Percentiles rank a stretch among this genome's conserved stretches.
These are phyloP conservation scores for Lithohypha guttulata DNA, from an alignment of 2,329 filamentous ascomycete genomes.

Conservation along the genomic window DNA sequence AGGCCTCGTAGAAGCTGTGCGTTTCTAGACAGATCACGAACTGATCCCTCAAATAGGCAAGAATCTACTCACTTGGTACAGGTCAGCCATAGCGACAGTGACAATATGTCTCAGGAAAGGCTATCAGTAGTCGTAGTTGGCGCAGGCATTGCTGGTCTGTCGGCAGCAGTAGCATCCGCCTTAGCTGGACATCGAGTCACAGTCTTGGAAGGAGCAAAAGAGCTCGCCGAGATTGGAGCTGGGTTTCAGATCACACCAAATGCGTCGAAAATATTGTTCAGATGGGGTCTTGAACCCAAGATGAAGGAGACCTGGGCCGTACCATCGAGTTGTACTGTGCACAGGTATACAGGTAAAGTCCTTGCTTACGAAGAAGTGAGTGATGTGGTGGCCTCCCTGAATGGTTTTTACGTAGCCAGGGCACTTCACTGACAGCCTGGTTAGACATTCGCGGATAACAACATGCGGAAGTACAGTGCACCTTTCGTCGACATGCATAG, in stretches of 20 bases:
- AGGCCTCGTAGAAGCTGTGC: too few species aligned
- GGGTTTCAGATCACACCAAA: conserved; percentile 23
- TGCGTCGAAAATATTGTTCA: conserved; percentile 15
- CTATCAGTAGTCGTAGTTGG: conserved; percentile 24
- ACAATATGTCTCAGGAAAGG: not conserved
- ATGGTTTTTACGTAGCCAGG: too few species aligned
- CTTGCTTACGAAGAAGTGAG: conserved; percentile 15
- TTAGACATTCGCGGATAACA: conserved; percentile 25
- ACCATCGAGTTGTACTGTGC: conserved; percentile 8
- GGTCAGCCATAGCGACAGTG: too few species aligned
- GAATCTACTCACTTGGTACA: too few species aligned
- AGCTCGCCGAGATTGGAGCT: conserved; percentile 20
- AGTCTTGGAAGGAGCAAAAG: conserved; percentile 22
- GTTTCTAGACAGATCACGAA: too few species aligned
- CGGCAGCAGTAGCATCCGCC: conserved; percentile 24
- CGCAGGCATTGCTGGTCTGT: conserved; percentile 24
- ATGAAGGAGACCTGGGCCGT: conserved; percentile 5
- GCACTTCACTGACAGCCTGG: too few species aligned
- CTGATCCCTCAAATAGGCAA: too few species aligned
- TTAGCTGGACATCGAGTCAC: conserved; percentile 21
- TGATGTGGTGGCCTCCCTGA: too few species aligned
- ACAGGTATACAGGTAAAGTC: conserved; percentile 10
- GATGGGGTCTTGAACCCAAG: conserved; percentile 13
- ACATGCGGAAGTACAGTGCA: conserved; percentile 28
- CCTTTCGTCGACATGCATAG: conserved; percentile 35